Evolutionary conservation across 1,284 basidiomycete genomes (phyloP).

Genomic region (Fomitopsis schrenkii): DNA sequence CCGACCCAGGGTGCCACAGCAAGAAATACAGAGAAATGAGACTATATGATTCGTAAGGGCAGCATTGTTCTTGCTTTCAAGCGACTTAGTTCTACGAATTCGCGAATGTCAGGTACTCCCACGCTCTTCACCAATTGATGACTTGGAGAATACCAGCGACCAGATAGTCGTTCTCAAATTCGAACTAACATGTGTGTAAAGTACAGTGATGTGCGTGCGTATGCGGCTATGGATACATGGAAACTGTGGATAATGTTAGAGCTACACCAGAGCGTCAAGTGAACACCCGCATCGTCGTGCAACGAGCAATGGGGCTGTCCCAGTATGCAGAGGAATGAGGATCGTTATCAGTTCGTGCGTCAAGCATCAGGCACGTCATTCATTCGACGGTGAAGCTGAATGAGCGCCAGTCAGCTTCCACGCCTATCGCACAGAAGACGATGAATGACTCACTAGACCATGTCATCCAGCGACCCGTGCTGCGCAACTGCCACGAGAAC

Average conservation of each 20-base stretch:
- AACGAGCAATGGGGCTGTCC: not conserved
- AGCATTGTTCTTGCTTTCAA: too few relatives aligned
- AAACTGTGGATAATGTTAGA: not conserved
- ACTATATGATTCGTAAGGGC: too few relatives aligned
- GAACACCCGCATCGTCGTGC: constrained; percentile 1
- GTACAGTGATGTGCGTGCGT: not conserved
- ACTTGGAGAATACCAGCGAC: too few relatives aligned
- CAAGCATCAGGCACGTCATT: not conserved
- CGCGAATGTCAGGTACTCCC: too few relatives aligned
- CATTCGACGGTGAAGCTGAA: constrained; percentile 15
- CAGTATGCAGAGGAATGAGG: not conserved
- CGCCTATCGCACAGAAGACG: not conserved
- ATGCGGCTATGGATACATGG: constrained; percentile 2
- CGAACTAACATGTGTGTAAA: not conserved
- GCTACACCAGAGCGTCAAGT: constrained; percentile 5
- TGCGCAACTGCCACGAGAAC: constrained; percentile 48
- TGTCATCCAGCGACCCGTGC: constrained; percentile 48
- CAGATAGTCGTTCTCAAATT: too few relatives aligned
- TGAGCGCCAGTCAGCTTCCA: not conserved
- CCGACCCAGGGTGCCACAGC: too few relatives aligned
- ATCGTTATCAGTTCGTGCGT: not conserved
- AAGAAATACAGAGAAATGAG: too few relatives aligned
- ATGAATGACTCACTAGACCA: constrained; percentile 32
- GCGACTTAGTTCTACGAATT: too few relatives aligned
- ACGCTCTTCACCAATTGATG: too few relatives aligned